Evolutionary conservation across 805 yeast genomes (phyloP), one percentile per base, ranked within the genome.

Genomic region (Spathaspora boniae): DNA sequence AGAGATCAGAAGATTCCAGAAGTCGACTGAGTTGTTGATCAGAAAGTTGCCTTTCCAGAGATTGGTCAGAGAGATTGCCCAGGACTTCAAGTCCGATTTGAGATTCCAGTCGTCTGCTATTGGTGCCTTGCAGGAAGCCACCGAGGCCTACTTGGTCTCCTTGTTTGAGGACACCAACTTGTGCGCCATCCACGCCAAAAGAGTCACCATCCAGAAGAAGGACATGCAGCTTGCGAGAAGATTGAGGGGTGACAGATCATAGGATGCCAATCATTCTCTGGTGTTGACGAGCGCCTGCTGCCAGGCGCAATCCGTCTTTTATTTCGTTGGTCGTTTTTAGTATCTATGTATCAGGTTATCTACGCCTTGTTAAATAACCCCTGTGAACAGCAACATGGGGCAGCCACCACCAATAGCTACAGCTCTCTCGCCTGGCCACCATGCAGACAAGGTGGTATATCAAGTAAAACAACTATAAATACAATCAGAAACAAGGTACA

Each of bases 141-240:
- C 91, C 45, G 98, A 91, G 76, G 97, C 97, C 58, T 93, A 88
- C 78, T 76, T 93, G 56, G 96, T 91, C 37, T 86, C 96, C 43
- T 71, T 91, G 58, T 93, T 91, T 54, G 98, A 91, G 76, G 98
- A 93, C 69, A 93, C 98, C 50, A 91, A 89, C 76, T 78, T 91
- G 74, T 93, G 97, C 74, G 97, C 98, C 48, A 86, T 88, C 53
- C 98, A 91, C 71, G 98, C 98, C 58, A 91, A 93, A 82, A 84
- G 98, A 74, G 98, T 91, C 54, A 91, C 98, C 48, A 87, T 91
- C 60, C 96, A 87, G 78, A 91, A 88, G 86, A 89, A 89, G 74
- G 98, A 91, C 69, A 86, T 91, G 65, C 96, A 89, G 64, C 78
- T 91, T 62, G 98, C 98, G 51, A 85, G 97, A 76, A 85, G 98